These are phyloP conservation scores for Volvox africanus DNA, from an alignment of 139 green algal species.

Conservation along the genomic window DNA sequence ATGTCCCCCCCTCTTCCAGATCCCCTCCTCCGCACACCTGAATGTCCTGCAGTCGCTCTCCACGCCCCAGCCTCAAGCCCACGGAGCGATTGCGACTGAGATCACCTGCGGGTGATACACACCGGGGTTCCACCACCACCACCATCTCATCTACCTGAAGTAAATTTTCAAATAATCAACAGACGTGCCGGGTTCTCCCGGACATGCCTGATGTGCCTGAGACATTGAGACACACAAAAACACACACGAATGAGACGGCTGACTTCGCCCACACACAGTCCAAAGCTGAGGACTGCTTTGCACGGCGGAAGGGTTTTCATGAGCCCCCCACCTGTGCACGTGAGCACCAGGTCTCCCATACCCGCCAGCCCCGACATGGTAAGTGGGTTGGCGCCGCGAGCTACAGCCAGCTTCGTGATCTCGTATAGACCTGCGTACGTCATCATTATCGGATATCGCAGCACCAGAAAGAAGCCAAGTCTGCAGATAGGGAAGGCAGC, in stretches of 20 bases:
- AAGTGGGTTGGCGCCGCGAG: conserved; percentile 81
- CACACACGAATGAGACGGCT: too few relatives aligned
- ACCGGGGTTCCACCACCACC: not conserved
- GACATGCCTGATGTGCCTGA: too few relatives aligned
- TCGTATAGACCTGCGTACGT: conserved; percentile 75
- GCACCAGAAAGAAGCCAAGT: too few relatives aligned
- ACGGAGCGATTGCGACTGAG: conserved; percentile 91
- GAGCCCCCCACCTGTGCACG: conserved; percentile 77
- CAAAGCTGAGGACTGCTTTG: too few relatives aligned
- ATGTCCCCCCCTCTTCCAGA: too few relatives aligned
- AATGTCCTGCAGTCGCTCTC: conserved; percentile 91
- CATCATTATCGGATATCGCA: not conserved
- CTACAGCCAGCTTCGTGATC: conserved; percentile 80
- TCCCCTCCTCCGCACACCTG: conserved; percentile 41
- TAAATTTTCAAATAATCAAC: too few relatives aligned
- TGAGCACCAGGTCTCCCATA: conserved; percentile 91
- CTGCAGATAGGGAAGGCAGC: too few relatives aligned
- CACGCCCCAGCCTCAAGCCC: conserved; percentile 87
- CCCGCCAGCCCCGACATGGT: conserved; percentile 86
- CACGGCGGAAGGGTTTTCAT: too few relatives aligned
- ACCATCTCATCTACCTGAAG: too few relatives aligned
- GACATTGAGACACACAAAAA: too few relatives aligned
- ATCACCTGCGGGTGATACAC: conserved; percentile 45
- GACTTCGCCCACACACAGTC: too few relatives aligned
- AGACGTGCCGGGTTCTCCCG: too few relatives aligned